Conservation (phyloP, 2,329 filamentous ascomycete species). For the Fusarium piperis region DNA sequence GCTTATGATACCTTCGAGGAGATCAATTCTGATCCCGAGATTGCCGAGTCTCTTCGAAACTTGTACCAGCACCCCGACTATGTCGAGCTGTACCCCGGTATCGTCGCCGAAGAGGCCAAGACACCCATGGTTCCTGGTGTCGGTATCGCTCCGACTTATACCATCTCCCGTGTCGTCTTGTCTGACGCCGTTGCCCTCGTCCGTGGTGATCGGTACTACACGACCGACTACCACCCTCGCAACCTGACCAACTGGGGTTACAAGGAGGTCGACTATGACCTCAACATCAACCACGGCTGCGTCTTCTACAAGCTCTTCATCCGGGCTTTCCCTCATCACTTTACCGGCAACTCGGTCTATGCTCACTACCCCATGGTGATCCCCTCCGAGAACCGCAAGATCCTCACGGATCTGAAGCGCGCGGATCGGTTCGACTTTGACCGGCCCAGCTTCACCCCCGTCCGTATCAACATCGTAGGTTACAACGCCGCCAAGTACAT, state of each 20-base stretch:
- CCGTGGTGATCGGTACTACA: slow-evolving; percentile 82
- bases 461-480: slow-evolving; percentile 66
- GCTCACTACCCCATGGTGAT: slow-evolving; percentile 80
- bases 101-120: slow-evolving; percentile 81
- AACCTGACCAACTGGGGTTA: slow-evolving; percentile 87
- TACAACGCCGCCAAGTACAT: slow-evolving; percentile 70
- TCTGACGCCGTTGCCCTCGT: slow-evolving; percentile 84
- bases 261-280: slow-evolving; percentile 77
- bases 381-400: slow-evolving; percentile 76
- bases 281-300: slow-evolving; percentile 80
- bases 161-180: slow-evolving; percentile 78
- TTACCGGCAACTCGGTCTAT: slow-evolving; percentile 80
- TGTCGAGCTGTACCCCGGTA: slow-evolving; percentile 82
- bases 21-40: slow-evolving; percentile 80
- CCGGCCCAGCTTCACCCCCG: slow-evolving; percentile 62
- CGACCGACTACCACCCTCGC: slow-evolving; percentile 77
- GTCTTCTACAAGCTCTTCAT: slow-evolving; percentile 87
- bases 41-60: slow-evolving; percentile 71
- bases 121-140: slow-evolving; percentile 77
- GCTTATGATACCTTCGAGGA: slow-evolving; percentile 82
- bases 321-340: slow-evolving; percentile 82
- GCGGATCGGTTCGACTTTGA: slow-evolving; percentile 76
- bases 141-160: slow-evolving; percentile 79
- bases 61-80: slow-evolving; percentile 83
- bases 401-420: slow-evolving; percentile 73